Evolutionary conservation across 345 rosid genomes (phyloP), one percentile per base, ranked within the genome.

Genomic region (Hypericum androsaemum): DNA sequence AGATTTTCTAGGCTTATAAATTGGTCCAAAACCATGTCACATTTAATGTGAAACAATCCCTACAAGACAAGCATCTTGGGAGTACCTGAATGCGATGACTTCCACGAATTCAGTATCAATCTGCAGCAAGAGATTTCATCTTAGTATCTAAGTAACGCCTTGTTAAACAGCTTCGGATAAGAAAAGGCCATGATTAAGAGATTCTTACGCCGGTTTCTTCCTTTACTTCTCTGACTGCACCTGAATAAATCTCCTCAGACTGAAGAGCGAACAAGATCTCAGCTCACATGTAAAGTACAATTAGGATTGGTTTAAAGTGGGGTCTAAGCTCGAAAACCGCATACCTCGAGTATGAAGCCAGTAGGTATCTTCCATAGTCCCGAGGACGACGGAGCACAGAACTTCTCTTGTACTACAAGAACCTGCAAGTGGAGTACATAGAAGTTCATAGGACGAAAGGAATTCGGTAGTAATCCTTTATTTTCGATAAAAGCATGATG

Each of bases 311-410:
- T n/a, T n/a, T n/a, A n/a, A n/a, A n/a, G 6, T 6, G 38, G 16
- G 8, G 12, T 8, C 53, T 16, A 11, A 41, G 28, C 43, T 11
- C 15, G 6, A 43, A n/a, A 46, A 48, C 43, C 6, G 7, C 10
- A 7, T 71, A 84, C 94, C 94, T 88, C 98, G 43, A 57, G 70
- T 41, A 92, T 84, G 74, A 82, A 92, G 47, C 98, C 96, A 5
- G 96, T 92, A 52, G 96, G 98, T 63, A 92, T 61, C 58, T 92
- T 92, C 98, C 98, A 92, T 6, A 88, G 75, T 69, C 74, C 86
- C n/a, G 60, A 45, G 40, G 53, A 68, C 2, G 82, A 59, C 41
- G 89, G 85, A 61, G 82, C 57, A 65, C 82, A 83, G 73, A 81
- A 81, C 58, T 74, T 92, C 74, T 92, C 98, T 70, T 85, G 94